Base-by-base conservation (phyloP, 331 rosid genomes). In the Stylosanthes scabra region DNA sequence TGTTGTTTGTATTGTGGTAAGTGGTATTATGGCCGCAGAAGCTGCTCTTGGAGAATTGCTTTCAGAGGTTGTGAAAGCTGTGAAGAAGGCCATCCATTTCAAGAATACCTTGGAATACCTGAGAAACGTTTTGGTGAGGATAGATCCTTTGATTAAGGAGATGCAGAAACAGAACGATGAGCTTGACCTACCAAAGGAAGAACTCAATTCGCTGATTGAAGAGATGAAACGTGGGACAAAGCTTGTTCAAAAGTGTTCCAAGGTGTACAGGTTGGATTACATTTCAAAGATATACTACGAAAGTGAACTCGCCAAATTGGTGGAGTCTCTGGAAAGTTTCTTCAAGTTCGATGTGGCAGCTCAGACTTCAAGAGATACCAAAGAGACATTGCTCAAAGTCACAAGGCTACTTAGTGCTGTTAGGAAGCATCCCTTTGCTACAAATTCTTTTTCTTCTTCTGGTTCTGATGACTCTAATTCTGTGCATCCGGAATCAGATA, bases 171-270 rank as follows among this genome's bases (percentile, higher is more conserved):
- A 27, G 27, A 71, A 58, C 66, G 3, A 27, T 1, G 56, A 57
- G 2, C 34, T 68, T 34, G 73, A 61, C 5, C 62, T 61, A 3
- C 50, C 50, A 5, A 34, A 37, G 46, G 37, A 37, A 14, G 73
- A 52, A 9, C 31, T 68, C 0, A 2, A 68, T 6, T 8, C 15
- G 3, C 6, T 71, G 28, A 28, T 42, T 3, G 45, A 10, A 9
- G 11, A 58, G n/a, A 71, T 71, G 75, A 45, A 71, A 44, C 42
- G 57, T 4, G 75, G 75, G 6, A 58, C 11, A 11, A 28, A 27
- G 11, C 75, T 71, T 28, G 58, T 71, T 2, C 0, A 3, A 8
- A 11, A 13, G 66, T 71, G 75, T 15, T 57, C 31, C 3, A 59
- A 58, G 9, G 42, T 71, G 3, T 15, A 28, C 15, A 27, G 28